Evolutionary conservation across 805 yeast genomes (phyloP).

Genomic region (Yarrowia bubula): DNA sequence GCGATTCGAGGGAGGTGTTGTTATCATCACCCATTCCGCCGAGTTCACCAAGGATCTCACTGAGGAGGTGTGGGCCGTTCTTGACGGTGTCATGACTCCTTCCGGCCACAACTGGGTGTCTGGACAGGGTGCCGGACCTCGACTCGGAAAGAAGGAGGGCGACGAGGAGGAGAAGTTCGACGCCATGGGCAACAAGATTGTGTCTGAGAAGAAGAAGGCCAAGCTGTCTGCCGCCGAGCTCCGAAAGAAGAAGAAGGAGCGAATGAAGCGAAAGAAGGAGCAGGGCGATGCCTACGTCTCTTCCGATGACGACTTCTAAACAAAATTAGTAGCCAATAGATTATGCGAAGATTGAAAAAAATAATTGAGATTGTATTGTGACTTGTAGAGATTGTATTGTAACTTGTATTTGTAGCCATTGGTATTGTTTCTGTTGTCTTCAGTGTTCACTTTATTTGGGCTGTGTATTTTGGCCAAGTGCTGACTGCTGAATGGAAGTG

Average conservation of each 20-base stretch:
- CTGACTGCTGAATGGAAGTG: too few relatives aligned
- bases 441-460: too few relatives aligned
- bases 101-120: slow-evolving; percentile 99
- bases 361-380: neutral
- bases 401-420: neutral
- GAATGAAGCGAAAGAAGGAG: slow-evolving; percentile 99
- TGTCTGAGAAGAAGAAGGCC: slow-evolving; percentile 91
- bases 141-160: slow-evolving; percentile 92
- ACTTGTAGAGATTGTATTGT: neutral
- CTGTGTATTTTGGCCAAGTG: too few relatives aligned
- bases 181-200: slow-evolving; percentile 99
- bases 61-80: slow-evolving; percentile 99
- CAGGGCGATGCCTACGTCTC: slow-evolving; percentile 99
- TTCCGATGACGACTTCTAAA: slow-evolving; percentile 84
- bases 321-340: slow-evolving; percentile 23
- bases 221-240: slow-evolving; percentile 98
- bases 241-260: slow-evolving; percentile 99
- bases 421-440: too few relatives aligned
- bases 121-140: slow-evolving; percentile 99
- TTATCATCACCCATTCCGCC: slow-evolving; percentile 99
- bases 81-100: slow-evolving; percentile 98
- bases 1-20: slow-evolving; percentile 99
- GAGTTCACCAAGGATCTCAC: slow-evolving; percentile 99
- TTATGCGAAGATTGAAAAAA: neutral
- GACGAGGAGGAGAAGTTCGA: slow-evolving; percentile 98